phyloP scores from a whole-genome alignment of 306 rosid species.

The Abrus precatorius region DNA sequence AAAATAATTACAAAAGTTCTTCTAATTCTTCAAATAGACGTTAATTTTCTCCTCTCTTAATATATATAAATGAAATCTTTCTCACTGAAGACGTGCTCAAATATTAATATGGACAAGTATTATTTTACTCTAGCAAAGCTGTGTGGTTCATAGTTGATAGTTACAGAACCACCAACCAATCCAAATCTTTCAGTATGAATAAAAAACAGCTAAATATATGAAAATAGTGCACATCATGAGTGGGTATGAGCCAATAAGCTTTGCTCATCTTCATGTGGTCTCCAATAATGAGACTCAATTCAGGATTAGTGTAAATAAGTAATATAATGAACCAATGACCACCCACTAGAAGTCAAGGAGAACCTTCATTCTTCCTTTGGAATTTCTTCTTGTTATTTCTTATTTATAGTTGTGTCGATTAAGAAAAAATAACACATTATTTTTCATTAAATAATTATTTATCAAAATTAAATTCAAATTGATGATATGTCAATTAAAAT shows the following conservation, averaged over 20 bases:
- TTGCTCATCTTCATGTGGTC: background rate
- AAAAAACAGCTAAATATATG: background rate
- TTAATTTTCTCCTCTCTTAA: background rate
- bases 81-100: background rate
- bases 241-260: background rate
- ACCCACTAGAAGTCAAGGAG: background rate
- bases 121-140: background rate
- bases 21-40: background rate
- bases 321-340: background rate
- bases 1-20: too few relatives aligned
- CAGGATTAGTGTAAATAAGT: background rate
- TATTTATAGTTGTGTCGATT: background rate
- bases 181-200: background rate
- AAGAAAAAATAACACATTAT: background rate
- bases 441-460: background rate
- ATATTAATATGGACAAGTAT: background rate
- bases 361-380: background rate
- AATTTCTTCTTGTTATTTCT: background rate
- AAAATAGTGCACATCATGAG: too few relatives aligned
- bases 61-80: background rate
- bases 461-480: background rate
- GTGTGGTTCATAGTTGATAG: background rate
- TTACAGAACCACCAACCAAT: background rate
- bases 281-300: conserved; percentile 14
- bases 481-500: background rate